These are phyloP conservation scores for Dendryphion nanum DNA, from an alignment of 2,329 filamentous ascomycete genomes.

Conservation along the genomic window DNA sequence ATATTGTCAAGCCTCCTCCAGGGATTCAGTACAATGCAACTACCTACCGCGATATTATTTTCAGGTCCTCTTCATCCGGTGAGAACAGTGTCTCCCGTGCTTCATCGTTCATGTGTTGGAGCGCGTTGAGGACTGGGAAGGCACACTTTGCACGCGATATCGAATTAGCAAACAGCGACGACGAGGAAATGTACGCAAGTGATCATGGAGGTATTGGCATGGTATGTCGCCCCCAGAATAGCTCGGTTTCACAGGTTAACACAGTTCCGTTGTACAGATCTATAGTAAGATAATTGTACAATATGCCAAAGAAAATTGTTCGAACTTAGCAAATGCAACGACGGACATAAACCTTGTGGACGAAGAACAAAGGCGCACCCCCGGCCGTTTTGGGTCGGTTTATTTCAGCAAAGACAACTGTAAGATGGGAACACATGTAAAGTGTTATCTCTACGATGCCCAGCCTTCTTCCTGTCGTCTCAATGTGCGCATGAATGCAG, in stretches of 20 bases:
- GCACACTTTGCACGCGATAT: slow-evolving; percentile 14
- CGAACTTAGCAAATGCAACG: slow-evolving; percentile 8
- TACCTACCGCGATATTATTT: not conserved
- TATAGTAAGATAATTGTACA: slow-evolving; percentile 15
- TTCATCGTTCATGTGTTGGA: slow-evolving; percentile 21
- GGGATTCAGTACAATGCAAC: slow-evolving; percentile 12
- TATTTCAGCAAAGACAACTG: too few species aligned
- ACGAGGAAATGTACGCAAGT: not conserved
- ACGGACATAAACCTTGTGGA: slow-evolving; percentile 11
- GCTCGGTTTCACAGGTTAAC: too few species aligned
- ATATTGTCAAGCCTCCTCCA: slow-evolving; percentile 12
- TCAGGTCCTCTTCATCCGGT: not conserved
- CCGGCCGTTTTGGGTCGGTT: not conserved
- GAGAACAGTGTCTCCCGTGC: not conserved
- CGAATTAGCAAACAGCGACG: not conserved
- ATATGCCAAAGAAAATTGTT: slow-evolving; percentile 16
- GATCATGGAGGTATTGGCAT: too few species aligned
- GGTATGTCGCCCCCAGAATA: too few species aligned
- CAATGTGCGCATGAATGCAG: slow-evolving; percentile 31
- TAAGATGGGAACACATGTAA: slow-evolving; percentile 7
- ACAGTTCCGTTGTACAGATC: slow-evolving; percentile 6
- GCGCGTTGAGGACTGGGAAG: slow-evolving; percentile 19
- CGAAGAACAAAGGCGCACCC: not conserved
- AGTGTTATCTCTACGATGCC: slow-evolving; percentile 10
- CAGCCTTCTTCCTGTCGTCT: slow-evolving; percentile 19